Evolutionary conservation across 768 basidiomycete species (phyloP), one percentile per base, ranked within the genome.

Genomic region (Kwoniella shandongensis): DNA sequence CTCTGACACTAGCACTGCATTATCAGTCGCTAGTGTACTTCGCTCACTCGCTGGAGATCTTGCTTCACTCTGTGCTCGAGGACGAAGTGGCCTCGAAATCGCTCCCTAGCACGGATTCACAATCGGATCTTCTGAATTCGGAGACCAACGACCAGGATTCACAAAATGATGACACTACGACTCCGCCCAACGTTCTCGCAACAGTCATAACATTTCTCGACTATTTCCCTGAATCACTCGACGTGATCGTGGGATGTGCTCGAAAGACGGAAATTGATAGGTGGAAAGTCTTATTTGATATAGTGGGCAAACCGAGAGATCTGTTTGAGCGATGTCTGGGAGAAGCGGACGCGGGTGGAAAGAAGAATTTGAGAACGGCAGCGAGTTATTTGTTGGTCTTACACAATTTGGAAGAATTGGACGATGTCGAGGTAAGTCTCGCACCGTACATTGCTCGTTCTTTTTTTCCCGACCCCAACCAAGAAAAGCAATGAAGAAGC

Each of bases 241-340:
- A 97, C 57, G 92, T 98, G 6, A 89, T 98, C 12, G 93, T 97
- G 10, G 87, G 89, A 4, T 97, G 94, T 67, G 94, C 96, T 18
- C 81, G 96, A 51, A 99, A 99, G 79, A 97, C 91, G 5, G 96
- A 99, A 77, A 83, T 93, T 72, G 86, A 89, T 3, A 78, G 88
- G 48, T 99, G 96, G 96, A 83, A 83, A 44, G 83, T 86, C 52
- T 78, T 99, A 38, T 99, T 99, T 74, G 84, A 85, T 53, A 82
- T 89, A 30, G 92, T 94, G 2, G 96, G 96, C 6, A 88, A 87
- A 70, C 94, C 96, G 0, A 86, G 92, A 69, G 79, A 82, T 3
- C 80, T 99, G 35, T 98, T 98, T 70, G 94, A 99, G 47, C 44
- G 82, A 90, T 93, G 69, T 50, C 80, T 77, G 35, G 48, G 50